Base-by-base conservation (phyloP, 768 basidiomycete species). In the Tricholoma saponaceum region DNA sequence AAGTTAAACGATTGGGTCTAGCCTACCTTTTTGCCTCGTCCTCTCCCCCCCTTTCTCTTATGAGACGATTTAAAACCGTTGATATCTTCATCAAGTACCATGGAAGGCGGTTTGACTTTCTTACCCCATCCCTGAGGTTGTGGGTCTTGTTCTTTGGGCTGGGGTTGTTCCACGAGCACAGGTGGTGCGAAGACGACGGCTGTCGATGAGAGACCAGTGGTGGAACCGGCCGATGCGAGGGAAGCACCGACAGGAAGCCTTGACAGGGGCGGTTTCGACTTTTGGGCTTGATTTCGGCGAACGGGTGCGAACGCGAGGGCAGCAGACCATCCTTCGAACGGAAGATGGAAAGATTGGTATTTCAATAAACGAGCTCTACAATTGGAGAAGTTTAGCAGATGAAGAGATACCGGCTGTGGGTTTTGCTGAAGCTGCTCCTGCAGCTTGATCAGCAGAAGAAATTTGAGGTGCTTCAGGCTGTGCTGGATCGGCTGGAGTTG, bases 31-130 rank as follows among this genome's bases (percentile, higher is more conserved):
- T 82, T 90, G 20, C 80, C 74, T 57, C 76, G 81, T 3, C 73
- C 78, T 54, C 83, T 83, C 5, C 82, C 82, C 59, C 79, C 78
- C 60, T 77, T 84, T 58, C 80, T 84, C 54, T 81, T 83, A 47
- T 80, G 74, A 10, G 78, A 76, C 12, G 79, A 65, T 64, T 84
- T 88, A 71, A 88, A 95, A 0, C 92, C 92, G 57, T 94, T 94
- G 60, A 94, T 77, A 60, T 94, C 90, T 58, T 94, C 92, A 59
- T 94, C 92, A 9, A 95, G 81, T 20, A 93, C 78, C 90, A 95
- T 93, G 0, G 89, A 89, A 2, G 92, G 92, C 14, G 92, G 92
- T 64, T 92, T 92, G 67, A 93, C 86, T 68, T 92, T 92, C 73
- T 87, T 90, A 43, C 89, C 89, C 92, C 92, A 92, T 62, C 86